phyloP scores from a whole-genome alignment of 2,329 filamentous ascomycete genomes.

The Pyricularia pennisetigena region DNA sequence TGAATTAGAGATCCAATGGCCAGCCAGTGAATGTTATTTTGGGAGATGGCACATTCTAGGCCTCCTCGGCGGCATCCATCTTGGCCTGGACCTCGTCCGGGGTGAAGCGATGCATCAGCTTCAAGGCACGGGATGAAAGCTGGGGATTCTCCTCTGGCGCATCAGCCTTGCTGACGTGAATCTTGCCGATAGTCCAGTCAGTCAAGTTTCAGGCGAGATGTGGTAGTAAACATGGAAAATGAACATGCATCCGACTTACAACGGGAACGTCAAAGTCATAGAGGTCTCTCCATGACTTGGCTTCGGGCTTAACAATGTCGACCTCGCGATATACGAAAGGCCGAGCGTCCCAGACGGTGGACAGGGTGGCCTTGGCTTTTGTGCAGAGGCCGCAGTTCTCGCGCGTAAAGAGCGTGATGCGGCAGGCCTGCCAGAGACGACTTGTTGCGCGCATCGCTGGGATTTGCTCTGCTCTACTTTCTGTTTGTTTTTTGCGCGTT shows the following conservation, averaged over 20 bases:
- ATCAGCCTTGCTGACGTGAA: constrained; percentile 50
- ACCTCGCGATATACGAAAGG: constrained; percentile 62
- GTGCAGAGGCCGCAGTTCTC: constrained; percentile 62
- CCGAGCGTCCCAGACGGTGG: constrained; percentile 54
- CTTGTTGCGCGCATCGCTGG: constrained; percentile 38
- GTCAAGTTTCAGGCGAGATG: neutral
- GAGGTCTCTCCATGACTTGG: constrained; percentile 56
- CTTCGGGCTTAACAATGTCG: constrained; percentile 55
- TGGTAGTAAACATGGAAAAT: neutral
- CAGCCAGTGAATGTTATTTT: neutral
- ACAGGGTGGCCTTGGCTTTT: constrained; percentile 57
- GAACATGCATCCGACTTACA: constrained; percentile 31
- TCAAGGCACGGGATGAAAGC: constrained; percentile 49
- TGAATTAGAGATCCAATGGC: neutral
- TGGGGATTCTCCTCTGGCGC: constrained; percentile 40
- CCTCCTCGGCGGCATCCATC: constrained; percentile 51
- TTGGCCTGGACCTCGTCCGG: constrained; percentile 53
- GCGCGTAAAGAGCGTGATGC: constrained; percentile 69
- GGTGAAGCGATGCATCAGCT: constrained; percentile 72
- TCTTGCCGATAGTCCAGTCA: constrained; percentile 24
- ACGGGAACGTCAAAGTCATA: constrained; percentile 80
- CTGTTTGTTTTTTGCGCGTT: neutral
- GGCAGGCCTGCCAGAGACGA: constrained; percentile 40
- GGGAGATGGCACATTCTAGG: neutral
- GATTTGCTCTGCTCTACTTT: neutral